Percentiles rank a stretch among this genome's conserved stretches.
Conservation (phyloP, 108 stramenopile species). For the Cylindrotheca fusiformis region DNA sequence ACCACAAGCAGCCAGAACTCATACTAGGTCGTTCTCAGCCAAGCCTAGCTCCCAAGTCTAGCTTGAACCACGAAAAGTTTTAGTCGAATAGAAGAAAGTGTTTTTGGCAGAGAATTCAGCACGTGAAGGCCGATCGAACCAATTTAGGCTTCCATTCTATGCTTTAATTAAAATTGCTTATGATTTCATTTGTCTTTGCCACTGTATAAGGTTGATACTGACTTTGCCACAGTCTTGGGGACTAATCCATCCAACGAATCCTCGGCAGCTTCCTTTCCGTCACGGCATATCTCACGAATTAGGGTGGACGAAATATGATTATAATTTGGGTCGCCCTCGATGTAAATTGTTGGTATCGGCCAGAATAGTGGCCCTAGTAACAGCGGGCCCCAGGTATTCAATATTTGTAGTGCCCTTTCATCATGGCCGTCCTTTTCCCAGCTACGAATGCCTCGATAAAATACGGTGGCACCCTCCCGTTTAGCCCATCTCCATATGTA, state of each 20-base stretch:
- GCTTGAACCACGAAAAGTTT: no score
- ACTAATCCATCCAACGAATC: slow-evolving; percentile 6
- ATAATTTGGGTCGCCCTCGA: slow-evolving; percentile 81
- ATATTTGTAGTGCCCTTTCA: slow-evolving; percentile 67
- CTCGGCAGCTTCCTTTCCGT: slow-evolving; percentile 12
- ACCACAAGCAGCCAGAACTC: no score
- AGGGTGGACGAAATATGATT: slow-evolving; percentile 76
- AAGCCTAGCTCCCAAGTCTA: no score
- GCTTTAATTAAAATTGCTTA: no score
- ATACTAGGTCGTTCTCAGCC: no score
- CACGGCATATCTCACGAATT: slow-evolving; percentile 51
- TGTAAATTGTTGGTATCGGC: slow-evolving; percentile 66
- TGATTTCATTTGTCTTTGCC: not conserved
- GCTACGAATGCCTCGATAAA: slow-evolving; percentile 82
- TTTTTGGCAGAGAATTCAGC: no score
- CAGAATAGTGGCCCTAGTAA: slow-evolving; percentile 49
- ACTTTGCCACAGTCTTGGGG: slow-evolving; percentile 7
- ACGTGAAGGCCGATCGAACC: no score
- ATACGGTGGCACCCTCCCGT: slow-evolving; percentile 43
- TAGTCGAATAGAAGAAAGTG: no score
- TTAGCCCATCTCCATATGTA: slow-evolving; percentile 86
- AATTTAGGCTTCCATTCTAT: no score
- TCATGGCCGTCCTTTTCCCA: slow-evolving; percentile 82
- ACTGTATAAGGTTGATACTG: slow-evolving; percentile 10
- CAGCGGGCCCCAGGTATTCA: slow-evolving; percentile 69